These are phyloP conservation scores for Boletus fagicola DNA, from an alignment of 768 basidiomycete species.

Conservation along the genomic window DNA sequence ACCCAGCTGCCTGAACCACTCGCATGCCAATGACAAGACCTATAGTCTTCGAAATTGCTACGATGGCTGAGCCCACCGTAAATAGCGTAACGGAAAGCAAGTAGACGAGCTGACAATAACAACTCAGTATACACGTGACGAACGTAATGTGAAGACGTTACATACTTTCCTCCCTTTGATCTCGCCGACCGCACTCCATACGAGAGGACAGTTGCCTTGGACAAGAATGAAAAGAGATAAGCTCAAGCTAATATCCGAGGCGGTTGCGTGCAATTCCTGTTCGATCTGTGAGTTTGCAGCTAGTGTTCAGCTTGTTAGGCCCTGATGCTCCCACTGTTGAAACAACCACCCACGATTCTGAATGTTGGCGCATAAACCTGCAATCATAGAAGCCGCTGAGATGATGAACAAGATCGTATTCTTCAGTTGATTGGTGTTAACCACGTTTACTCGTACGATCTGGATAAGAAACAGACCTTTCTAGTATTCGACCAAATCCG, in stretches of 20 bases:
- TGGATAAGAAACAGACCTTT: constrained; percentile 42
- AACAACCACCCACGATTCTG: constrained; percentile 27
- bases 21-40: constrained; percentile 65
- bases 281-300: constrained; percentile 70
- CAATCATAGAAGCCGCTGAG: constrained; percentile 31
- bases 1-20: constrained; percentile 64
- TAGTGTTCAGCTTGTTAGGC: constrained; percentile 25
- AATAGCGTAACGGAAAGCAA: constrained; percentile 52
- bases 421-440: constrained; percentile 8
- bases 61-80: constrained; percentile 53
- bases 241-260: constrained; percentile 62
- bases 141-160: neutral
- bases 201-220: constrained; percentile 52
- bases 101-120: constrained; percentile 48
- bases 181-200: constrained; percentile 41
- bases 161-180: constrained; percentile 70
- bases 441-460: neutral
- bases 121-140: neutral
- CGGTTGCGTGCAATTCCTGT: constrained; percentile 56
- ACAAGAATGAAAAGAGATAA: constrained; percentile 69
- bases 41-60: constrained; percentile 56
- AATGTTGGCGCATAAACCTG: constrained; percentile 28
- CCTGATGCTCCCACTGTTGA: neutral
- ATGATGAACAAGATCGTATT: constrained; percentile 22
- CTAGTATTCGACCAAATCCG: constrained; percentile 54